Conservation (phyloP, 2,329 filamentous ascomycete genomes). For the Botrytis deweyae region DNA sequence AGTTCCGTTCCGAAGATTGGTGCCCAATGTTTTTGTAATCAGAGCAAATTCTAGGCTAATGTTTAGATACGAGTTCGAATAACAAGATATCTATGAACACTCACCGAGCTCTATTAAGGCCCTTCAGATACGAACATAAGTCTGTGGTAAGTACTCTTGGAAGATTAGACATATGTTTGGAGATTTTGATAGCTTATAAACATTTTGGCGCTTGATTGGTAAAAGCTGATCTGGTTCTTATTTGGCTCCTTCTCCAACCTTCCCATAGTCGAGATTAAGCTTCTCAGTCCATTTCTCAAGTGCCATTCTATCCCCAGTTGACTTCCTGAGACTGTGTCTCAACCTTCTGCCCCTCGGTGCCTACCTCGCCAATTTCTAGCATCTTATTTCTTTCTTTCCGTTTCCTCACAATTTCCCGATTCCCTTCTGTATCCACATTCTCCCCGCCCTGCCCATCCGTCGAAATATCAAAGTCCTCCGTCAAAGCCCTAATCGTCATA, state of each 20-base stretch:
- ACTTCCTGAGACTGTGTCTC: background rate
- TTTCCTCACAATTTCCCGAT: background rate
- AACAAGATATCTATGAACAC: too few relatives aligned
- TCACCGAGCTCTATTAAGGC: too few relatives aligned
- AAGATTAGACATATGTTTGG: background rate
- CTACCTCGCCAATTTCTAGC: too few relatives aligned
- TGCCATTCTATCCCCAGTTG: background rate
- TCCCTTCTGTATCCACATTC: background rate
- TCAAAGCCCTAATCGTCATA: conserved; percentile 7
- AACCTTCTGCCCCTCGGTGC: background rate
- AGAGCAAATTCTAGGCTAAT: too few relatives aligned
- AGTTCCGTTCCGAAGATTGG: too few relatives aligned
- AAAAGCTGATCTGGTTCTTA: background rate
- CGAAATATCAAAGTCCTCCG: conserved; percentile 11
- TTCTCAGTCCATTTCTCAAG: background rate
- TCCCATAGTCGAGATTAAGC: background rate
- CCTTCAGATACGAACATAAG: background rate
- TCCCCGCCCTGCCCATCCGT: conserved; percentile 6
- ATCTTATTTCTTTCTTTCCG: background rate
- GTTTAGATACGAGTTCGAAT: background rate
- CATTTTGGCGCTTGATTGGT: background rate
- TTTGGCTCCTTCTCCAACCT: background rate
- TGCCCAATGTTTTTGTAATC: too few relatives aligned
- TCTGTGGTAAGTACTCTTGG: too few relatives aligned
- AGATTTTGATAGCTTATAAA: background rate